These are phyloP conservation scores for Sarcodon aspratus DNA, from an alignment of 768 basidiomycete genomes.

Conservation along the genomic window DNA sequence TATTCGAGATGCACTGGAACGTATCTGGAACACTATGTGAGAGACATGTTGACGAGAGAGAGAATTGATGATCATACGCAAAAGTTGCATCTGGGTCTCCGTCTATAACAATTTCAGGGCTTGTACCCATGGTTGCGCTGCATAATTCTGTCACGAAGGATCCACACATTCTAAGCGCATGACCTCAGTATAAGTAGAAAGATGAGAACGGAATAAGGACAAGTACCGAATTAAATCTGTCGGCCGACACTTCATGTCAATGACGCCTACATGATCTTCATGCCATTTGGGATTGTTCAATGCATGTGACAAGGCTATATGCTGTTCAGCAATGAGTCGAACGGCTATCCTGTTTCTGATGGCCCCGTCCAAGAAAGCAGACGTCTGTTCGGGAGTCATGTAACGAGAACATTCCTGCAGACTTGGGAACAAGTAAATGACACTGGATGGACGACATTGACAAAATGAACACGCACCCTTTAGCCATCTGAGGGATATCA, in stretches of 20 bases:
- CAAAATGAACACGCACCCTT: conserved; percentile 42
- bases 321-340: conserved; percentile 84
- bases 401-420: conserved; percentile 83
- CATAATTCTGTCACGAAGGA: conserved; percentile 80
- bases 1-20: conserved; percentile 88
- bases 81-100: conserved; percentile 64
- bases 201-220: background rate
- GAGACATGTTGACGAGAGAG: background rate
- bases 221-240: conserved; percentile 44
- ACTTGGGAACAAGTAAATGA: conserved; percentile 23
- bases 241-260: conserved; percentile 65
- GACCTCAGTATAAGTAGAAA: background rate
- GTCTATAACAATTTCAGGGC: conserved; percentile 58
- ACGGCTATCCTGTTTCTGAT: conserved; percentile 84
- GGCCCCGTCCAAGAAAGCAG: conserved; percentile 69
- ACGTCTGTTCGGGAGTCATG: conserved; percentile 72
- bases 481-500: conserved; percentile 86
- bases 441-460: background rate
- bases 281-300: conserved; percentile 28
- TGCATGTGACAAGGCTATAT: conserved; percentile 72
- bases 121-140: conserved; percentile 69
- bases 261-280: conserved; percentile 51
- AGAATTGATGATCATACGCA: conserved; percentile 30
- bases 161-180: conserved; percentile 40
- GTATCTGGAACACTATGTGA: conserved; percentile 36